Evolutionary conservation across 495 filamentous ascomycete genomes (phyloP).

Genomic region (Neurospora sp.): DNA sequence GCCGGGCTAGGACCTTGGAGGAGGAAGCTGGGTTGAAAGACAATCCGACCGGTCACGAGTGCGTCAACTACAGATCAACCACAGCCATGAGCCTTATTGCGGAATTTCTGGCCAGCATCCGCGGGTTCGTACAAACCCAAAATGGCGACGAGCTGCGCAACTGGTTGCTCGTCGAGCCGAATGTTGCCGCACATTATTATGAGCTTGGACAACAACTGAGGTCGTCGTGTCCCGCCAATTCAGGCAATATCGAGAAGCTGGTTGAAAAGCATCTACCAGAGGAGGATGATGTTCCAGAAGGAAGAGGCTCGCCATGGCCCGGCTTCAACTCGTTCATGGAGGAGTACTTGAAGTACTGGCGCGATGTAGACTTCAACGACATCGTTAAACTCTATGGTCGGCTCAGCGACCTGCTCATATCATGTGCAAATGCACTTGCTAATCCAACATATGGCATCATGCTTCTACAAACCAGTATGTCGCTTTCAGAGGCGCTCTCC

Average conservation of each 20-base stretch:
- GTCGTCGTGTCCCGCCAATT: slow-evolving; percentile 38
- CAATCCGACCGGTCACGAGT: not conserved
- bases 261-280: slow-evolving; percentile 48
- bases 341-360: slow-evolving; percentile 67
- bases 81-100: slow-evolving; percentile 25
- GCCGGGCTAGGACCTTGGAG: not conserved
- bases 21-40: not conserved
- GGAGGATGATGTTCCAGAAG: slow-evolving; percentile 36
- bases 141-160: slow-evolving; percentile 32
- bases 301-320: slow-evolving; percentile 54
- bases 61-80: not conserved
- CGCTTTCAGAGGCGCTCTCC: slow-evolving; percentile 64
- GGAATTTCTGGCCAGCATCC: slow-evolving; percentile 32
- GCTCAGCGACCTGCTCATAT: slow-evolving; percentile 60
- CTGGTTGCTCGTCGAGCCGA: slow-evolving; percentile 36
- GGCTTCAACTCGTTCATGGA: slow-evolving; percentile 68
- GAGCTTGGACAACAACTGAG: slow-evolving; percentile 58
- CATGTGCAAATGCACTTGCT: slow-evolving; percentile 70
- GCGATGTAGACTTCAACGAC: slow-evolving; percentile 66
- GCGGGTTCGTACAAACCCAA: slow-evolving; percentile 26
- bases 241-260: slow-evolving; percentile 47
- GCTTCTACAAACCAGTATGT: slow-evolving; percentile 66
- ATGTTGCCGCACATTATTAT: slow-evolving; percentile 49
- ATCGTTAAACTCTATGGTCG: slow-evolving; percentile 63
- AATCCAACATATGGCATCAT: slow-evolving; percentile 69